Base-by-base conservation (phyloP, 306 rosid species). In the Inga oerstediana region DNA sequence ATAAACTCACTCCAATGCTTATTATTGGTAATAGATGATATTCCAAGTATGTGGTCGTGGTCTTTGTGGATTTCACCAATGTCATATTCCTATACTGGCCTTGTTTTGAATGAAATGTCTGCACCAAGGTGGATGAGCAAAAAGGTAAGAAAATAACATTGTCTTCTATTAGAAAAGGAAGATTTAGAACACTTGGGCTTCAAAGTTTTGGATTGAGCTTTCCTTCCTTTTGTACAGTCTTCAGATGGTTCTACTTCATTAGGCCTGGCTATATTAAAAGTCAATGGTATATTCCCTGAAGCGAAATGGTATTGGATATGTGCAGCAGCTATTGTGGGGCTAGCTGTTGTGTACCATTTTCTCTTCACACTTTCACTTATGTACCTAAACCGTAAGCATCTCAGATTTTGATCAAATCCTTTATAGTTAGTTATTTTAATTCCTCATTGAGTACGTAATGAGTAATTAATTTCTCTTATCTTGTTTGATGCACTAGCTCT, bases 1-100 rank as follows among this genome's bases (percentile, higher is more conserved):
- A 54, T 43, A 43, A 54, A 20, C 52, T 43, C 51, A n/a, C 27
- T 75, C 11, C 20, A 13, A 67, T 83, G 52, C 73, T 67, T 80
- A 22, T 82, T 79, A 32, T 10, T 78, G 27, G 16, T 78, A 49
- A 85, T 76, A 93, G 97, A 83, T 80, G 86, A 81, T 74, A 88
- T 91, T 80, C 85, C 90, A 74, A 22, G 74, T 61, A 90, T 88
- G 91, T 90, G 93, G 96, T 68, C 78, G 5, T 93, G 96, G 96
- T 91, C 89, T 24, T 87, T 82, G 41, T 93, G 93, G 89, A 8
- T 87, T 74, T 93, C 97, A 0, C 97, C 97, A 66, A 48, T 93
- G 81, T 32, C 86, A 66, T 93, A 93, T 79, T 91, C 89, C 78
- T 93, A 82, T 80, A 89, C 87, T 85, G 94, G 92, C 58, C 83